Evolutionary conservation across 1,284 basidiomycete genomes (phyloP).

Genomic region (Takashimella koratensis): DNA sequence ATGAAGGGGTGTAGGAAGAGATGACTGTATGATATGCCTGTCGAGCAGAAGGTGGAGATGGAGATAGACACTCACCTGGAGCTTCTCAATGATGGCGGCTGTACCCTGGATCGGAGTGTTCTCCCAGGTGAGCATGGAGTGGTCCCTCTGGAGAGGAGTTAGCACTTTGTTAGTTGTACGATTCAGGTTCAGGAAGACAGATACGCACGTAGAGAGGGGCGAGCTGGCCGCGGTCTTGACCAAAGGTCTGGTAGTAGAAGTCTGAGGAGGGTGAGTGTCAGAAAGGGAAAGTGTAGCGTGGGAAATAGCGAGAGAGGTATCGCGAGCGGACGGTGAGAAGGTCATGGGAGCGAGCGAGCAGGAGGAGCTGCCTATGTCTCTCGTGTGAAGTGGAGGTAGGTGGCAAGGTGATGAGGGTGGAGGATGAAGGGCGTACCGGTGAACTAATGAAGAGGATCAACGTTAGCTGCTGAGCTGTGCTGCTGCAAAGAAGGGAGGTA

Average conservation of each 20-base stretch:
- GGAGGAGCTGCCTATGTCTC: too few species aligned
- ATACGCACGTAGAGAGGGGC: constrained; percentile 47
- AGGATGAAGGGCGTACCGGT: constrained; percentile 26
- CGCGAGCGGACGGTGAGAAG: not conserved
- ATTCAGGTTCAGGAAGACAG: constrained; percentile 4
- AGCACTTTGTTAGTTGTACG: not conserved
- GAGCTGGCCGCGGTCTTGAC: constrained; percentile 40
- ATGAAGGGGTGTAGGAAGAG: not conserved
- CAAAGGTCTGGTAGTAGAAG: constrained; percentile 50
- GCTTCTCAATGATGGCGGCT: constrained; percentile 68
- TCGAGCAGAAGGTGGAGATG: not conserved
- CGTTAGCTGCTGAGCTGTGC: too few species aligned
- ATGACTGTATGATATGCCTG: not conserved
- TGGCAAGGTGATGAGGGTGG: constrained; percentile 4
- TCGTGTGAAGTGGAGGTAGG: too few species aligned
- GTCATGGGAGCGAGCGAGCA: constrained; percentile 56
- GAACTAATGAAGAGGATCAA: constrained; percentile 52
- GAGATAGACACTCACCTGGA: constrained; percentile 58
- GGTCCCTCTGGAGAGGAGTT: constrained; percentile 59
- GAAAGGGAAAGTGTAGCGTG: not conserved
- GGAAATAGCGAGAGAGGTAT: not conserved
- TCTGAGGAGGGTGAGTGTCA: constrained; percentile 26
- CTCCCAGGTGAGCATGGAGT: constrained; percentile 91
- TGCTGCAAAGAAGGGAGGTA: constrained; percentile 52
- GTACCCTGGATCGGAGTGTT: constrained; percentile 61